Base-by-base conservation (phyloP, 257 asterid genomes). In the Ehretia macrophylla region DNA sequence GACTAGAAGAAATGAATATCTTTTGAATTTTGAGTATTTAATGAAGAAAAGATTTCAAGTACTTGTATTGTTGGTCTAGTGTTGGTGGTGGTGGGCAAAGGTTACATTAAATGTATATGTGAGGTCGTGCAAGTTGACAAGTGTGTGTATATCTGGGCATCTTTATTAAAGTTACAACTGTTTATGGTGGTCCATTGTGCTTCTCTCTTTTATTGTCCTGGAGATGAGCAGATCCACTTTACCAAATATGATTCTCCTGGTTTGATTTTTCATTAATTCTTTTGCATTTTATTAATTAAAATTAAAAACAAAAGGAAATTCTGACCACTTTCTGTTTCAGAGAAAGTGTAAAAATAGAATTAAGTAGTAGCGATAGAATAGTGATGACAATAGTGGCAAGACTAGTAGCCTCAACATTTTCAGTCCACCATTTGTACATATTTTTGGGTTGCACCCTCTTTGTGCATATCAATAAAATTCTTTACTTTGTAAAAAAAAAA, bases 181-280 rank as follows among this genome's bases (percentile, higher is more conserved):
- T 58, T 47, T 42, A 57, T 67, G 52, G 63, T 60, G 78, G 81
- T 69, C 82, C 77, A 52, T 42, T 48, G 14, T 45, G 47, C 21
- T 62, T 64, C 49, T 40, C 72, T 71, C n/a, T 74, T 74, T 50
- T n/a, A 49, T 65, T 51, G 58, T 60, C 63, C 54, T 68, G 62
- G 16, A 55, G 51, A 42, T 69, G n/a, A n/a, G 81, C 83, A 75
- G 73, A 71, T 45, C 72, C 52, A 42, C 47, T 42, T 11, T 4
- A 42, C 11, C 47, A 42, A 21, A 50, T 70, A 45, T 60, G 63
- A 79, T 77, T 68, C 78, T 54, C 44, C 52, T 40, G 27, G 12
- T 56, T 56, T 11, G 19, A 16, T 55, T 46, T 50, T 56, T 42
- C 47, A 38, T 11, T 11, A 38, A 38, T 38, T 11, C 44, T 38